A percentile compares a stretch with the other conserved stretches of the same genome.
These are phyloP conservation scores for Phaeotremella skinneri DNA, from an alignment of 768 basidiomycete species.

Conservation along the genomic window DNA sequence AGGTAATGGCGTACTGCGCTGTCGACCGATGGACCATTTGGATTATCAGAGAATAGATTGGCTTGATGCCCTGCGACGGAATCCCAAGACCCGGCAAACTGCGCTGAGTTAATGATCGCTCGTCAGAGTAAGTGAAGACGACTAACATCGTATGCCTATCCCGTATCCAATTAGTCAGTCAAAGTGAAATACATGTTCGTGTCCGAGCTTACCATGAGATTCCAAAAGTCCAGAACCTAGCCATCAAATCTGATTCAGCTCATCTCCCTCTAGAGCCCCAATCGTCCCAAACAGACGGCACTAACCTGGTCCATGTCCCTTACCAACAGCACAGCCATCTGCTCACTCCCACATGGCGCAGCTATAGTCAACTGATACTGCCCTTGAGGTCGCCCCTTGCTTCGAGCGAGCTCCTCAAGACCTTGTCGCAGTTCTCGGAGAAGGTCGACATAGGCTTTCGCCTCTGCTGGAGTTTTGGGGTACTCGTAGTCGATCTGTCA, in stretches of 20 bases:
- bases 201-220: constrained; percentile 71
- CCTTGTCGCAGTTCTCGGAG: constrained; percentile 70
- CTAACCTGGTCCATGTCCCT: constrained; percentile 70
- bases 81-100: constrained; percentile 77
- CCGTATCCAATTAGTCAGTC: not conserved
- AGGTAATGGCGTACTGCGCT: constrained; percentile 70
- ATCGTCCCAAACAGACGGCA: not conserved
- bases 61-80: constrained; percentile 71
- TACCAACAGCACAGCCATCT: constrained; percentile 75
- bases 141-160: constrained; percentile 51
- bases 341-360: constrained; percentile 84
- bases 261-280: not conserved
- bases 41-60: constrained; percentile 67
- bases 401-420: constrained; percentile 71
- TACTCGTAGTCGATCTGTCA: constrained; percentile 73
- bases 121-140: not conserved
- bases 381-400: constrained; percentile 61
- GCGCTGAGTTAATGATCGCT: not conserved
- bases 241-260: not conserved
- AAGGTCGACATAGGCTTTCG: constrained; percentile 77
- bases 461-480: constrained; percentile 73
- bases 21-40: constrained; percentile 60
- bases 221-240: constrained; percentile 84
- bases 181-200: not conserved
- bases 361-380: constrained; percentile 67